Evolutionary conservation across 805 yeast species (phyloP).

Genomic region (Metschnikowia cerradonensis): DNA sequence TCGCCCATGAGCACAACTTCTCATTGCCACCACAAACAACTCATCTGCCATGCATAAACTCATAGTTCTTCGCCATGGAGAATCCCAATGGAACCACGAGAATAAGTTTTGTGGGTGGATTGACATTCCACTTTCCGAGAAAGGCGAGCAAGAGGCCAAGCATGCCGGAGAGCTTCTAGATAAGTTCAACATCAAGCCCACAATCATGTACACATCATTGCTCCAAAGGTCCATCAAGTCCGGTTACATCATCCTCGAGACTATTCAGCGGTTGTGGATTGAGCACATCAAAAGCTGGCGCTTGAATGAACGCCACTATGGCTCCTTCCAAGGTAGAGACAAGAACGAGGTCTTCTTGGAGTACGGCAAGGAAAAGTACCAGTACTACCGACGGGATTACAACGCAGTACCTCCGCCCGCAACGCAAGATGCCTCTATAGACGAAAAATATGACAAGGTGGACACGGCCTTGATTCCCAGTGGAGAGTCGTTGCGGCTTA

Average conservation of each 20-base stretch:
- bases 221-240: conserved; percentile 39
- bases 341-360: conserved; percentile 34
- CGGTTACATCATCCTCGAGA: conserved; percentile 35
- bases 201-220: conserved; percentile 36
- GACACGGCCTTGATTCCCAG: conserved; percentile 25
- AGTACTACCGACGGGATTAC: conserved; percentile 35
- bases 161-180: conserved; percentile 36
- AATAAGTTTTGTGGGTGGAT: conserved; percentile 46
- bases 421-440: conserved; percentile 30
- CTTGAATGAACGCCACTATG: conserved; percentile 43
- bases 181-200: conserved; percentile 26
- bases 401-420: conserved; percentile 37
- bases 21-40: not conserved
- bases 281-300: conserved; percentile 40
- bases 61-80: conserved; percentile 43
- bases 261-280: conserved; percentile 30
- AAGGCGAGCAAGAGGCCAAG: conserved; percentile 37
- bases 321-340: conserved; percentile 38
- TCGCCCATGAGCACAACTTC: not conserved
- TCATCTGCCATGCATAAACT: conserved; percentile 24
- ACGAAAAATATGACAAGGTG: conserved; percentile 31
- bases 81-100: conserved; percentile 41
- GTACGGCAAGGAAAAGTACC: conserved; percentile 35
- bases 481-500: conserved; percentile 39
- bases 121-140: conserved; percentile 36